phyloP scores from a whole-genome alignment of 1,284 basidiomycete genomes.

The Ceraceosorus bombacis region DNA sequence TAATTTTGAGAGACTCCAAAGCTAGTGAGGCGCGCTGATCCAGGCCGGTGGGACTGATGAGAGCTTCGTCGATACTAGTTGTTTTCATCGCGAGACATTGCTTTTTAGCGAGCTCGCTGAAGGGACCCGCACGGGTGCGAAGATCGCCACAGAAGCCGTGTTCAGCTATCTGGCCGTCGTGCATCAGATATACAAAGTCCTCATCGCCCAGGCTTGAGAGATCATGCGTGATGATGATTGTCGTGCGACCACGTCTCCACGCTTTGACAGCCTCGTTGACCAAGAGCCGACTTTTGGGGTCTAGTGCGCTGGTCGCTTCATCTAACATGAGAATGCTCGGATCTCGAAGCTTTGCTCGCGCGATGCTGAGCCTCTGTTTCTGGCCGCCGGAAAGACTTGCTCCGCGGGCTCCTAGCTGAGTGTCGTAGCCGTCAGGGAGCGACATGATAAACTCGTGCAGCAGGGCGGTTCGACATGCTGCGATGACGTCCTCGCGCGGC shows the following conservation, averaged over 20 bases:
- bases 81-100: no score
- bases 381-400: constrained; percentile 83
- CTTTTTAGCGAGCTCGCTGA: constrained; percentile 46
- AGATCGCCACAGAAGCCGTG: constrained; percentile 77
- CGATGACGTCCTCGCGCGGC: constrained; percentile 63
- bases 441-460: constrained; percentile 79
- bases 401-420: constrained; percentile 62
- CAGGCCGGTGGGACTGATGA: constrained; percentile 14
- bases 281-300: constrained; percentile 74
- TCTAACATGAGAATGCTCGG: constrained; percentile 87
- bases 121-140: constrained; percentile 53
- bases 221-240: constrained; percentile 94
- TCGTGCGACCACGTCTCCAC: constrained; percentile 77
- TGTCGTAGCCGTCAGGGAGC: constrained; percentile 81
- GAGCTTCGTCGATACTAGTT: no score
- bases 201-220: constrained; percentile 67
- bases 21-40: constrained; percentile 10
- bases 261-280: constrained; percentile 79
- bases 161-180: constrained; percentile 71
- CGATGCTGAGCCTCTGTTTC: constrained; percentile 82
- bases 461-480: constrained; percentile 74
- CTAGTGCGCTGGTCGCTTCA: constrained; percentile 91
- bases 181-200: constrained; percentile 90
- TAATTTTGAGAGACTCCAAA: background rate
- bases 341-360: constrained; percentile 75